Percentiles rank a stretch among this genome's conserved stretches.
phyloP scores from a whole-genome alignment of 1,284 basidiomycete species.

The Trichosporon ovoides region DNA sequence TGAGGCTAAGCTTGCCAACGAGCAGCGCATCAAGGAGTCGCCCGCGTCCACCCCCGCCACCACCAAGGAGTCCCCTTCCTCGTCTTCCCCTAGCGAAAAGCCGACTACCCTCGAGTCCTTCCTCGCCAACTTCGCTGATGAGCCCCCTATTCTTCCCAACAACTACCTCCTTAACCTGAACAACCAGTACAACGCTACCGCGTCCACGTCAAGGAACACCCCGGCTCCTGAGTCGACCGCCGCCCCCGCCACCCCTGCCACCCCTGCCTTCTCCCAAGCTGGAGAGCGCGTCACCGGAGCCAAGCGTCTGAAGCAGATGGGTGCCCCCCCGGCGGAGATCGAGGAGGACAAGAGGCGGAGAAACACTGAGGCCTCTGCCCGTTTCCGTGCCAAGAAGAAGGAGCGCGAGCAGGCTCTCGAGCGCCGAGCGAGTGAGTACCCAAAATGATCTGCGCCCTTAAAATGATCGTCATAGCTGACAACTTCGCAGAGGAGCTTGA shows the following conservation, averaged over 20 bases:
- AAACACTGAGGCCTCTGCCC: conserved; percentile 95
- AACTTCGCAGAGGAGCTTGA: conserved; percentile 65
- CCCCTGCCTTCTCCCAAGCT: neutral
- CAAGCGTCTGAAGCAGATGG: conserved; percentile 44
- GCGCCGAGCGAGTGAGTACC: conserved; percentile 60
- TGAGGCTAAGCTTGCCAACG: conserved; percentile 16
- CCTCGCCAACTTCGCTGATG: conserved; percentile 40
- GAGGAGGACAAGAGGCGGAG: conserved; percentile 67
- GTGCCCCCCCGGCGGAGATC: conserved; percentile 38
- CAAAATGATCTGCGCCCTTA: neutral
- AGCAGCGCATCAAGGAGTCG: conserved; percentile 7
- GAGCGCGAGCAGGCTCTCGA: conserved; percentile 92
- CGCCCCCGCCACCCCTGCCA: conserved; percentile 11
- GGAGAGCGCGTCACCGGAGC: conserved; percentile 31
- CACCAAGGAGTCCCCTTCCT: conserved; percentile 12
- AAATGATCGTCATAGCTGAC: neutral
- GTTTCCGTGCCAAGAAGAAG: conserved; percentile 98
- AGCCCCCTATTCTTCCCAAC: conserved; percentile 14
- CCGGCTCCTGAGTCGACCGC: conserved; percentile 11
- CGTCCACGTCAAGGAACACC: conserved; percentile 19
- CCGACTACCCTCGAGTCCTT: conserved; percentile 41
- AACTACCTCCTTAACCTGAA: conserved; percentile 27
- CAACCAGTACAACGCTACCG: conserved; percentile 15
- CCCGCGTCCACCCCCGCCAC: conserved; percentile 9
- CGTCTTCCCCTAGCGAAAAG: conserved; percentile 5